These are phyloP conservation scores for Blastobotrys robertii DNA, from an alignment of 805 yeast genomes.

Conservation along the genomic window DNA sequence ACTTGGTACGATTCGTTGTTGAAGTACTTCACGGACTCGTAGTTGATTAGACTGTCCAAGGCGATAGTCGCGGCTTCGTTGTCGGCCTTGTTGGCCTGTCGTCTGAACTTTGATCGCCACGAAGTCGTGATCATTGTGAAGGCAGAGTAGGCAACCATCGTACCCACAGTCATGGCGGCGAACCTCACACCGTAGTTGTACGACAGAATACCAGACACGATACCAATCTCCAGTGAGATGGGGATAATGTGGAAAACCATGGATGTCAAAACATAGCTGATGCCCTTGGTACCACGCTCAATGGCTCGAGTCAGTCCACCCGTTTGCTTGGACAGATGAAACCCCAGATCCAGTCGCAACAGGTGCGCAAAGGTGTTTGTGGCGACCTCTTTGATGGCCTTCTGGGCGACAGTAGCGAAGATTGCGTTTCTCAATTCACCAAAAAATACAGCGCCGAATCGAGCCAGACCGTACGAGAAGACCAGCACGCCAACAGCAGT, in stretches of 20 bases:
- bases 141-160: conserved; percentile 80
- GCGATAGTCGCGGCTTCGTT: conserved; percentile 94
- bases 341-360: conserved; percentile 73
- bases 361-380: conserved; percentile 77
- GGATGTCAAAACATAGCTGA: conserved; percentile 82
- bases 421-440: conserved; percentile 94
- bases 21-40: conserved; percentile 89
- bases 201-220: conserved; percentile 88
- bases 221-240: conserved; percentile 79
- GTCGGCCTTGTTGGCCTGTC: conserved; percentile 86
- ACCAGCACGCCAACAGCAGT: conserved; percentile 58
- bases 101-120: conserved; percentile 89
- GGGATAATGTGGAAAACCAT: conserved; percentile 98
- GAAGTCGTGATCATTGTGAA: conserved; percentile 91
- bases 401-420: conserved; percentile 91
- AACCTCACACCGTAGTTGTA: conserved; percentile 84
- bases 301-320: conserved; percentile 96
- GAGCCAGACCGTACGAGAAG: conserved; percentile 83
- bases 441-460: conserved; percentile 88
- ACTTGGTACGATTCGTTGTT: conserved; percentile 82
- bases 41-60: conserved; percentile 84
- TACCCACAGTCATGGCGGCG: conserved; percentile 78
- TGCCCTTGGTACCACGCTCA: conserved; percentile 96
- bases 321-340: conserved; percentile 85
- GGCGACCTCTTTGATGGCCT: conserved; percentile 86